Evolutionary conservation across 495 filamentous ascomycete species (phyloP).

Genomic region (Hyaloscypha hepaticicola): DNA sequence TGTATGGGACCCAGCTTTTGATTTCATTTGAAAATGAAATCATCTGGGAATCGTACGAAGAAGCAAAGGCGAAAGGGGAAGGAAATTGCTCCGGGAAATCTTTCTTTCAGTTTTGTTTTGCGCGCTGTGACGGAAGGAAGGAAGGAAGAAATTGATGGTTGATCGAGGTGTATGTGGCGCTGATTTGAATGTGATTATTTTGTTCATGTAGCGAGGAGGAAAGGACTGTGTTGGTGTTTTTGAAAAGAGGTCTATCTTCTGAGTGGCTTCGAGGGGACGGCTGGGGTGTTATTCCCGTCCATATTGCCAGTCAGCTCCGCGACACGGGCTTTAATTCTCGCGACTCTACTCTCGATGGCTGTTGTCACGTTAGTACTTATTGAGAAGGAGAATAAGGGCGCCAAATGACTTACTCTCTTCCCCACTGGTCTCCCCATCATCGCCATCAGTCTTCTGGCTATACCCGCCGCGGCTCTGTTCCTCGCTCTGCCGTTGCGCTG

Average conservation of each 20-base stretch:
- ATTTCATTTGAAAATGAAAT: too few relatives aligned
- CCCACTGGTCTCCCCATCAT: constrained; percentile 85
- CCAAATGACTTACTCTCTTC: constrained; percentile 80
- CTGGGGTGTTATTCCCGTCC: constrained; percentile 44
- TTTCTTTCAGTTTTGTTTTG: background rate
- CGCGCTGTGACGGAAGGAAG: background rate
- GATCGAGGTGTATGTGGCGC: background rate
- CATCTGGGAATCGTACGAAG: background rate
- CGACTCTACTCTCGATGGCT: constrained; percentile 95
- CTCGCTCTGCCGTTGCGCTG: constrained; percentile 56
- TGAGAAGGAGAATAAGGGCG: background rate
- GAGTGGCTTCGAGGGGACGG: background rate
- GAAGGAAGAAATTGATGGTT: background rate
- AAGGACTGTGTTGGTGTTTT: background rate
- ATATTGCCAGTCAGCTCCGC: constrained; percentile 88
- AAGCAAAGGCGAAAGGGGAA: background rate
- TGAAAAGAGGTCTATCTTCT: constrained; percentile 8
- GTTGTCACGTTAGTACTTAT: constrained; percentile 33
- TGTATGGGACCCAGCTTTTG: background rate
- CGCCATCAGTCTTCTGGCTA: constrained; percentile 53
- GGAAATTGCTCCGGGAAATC: background rate
- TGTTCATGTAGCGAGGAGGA: background rate
- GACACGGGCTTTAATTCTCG: constrained; percentile 95
- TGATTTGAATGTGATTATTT: background rate
- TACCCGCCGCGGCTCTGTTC: constrained; percentile 49